Percentiles rank a stretch among this genome's conserved stretches.
These are phyloP conservation scores for Sporothrix pallida DNA, from an alignment of 2,329 filamentous ascomycete species.

Conservation along the genomic window DNA sequence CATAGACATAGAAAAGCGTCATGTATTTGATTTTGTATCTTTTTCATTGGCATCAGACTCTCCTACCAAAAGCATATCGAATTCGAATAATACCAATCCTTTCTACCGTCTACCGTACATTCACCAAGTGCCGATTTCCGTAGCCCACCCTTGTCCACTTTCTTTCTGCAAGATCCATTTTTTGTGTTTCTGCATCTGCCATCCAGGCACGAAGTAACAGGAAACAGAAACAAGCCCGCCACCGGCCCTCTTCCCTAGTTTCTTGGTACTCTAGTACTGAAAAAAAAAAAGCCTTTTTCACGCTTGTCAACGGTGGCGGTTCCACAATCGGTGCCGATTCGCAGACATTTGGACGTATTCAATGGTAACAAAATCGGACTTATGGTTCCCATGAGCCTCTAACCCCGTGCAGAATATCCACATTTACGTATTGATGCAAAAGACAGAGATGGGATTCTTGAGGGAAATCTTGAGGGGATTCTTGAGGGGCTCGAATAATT, in stretches of 20 bases:
- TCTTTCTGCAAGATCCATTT: not conserved
- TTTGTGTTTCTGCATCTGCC: not conserved
- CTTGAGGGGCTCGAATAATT: too few species aligned
- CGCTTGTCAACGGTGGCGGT: not conserved
- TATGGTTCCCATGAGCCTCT: conserved; percentile 1
- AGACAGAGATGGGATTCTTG: not conserved
- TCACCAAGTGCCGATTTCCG: conserved; percentile 6
- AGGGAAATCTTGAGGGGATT: too few species aligned
- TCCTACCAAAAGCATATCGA: not conserved
- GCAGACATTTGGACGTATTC: not conserved
- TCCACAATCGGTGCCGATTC: conserved; percentile 26
- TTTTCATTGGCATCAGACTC: not conserved
- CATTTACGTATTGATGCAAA: not conserved
- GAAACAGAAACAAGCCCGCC: not conserved
- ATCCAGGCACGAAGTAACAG: too few species aligned
- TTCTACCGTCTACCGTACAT: too few species aligned
- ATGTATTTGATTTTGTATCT: not conserved
- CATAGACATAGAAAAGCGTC: not conserved
- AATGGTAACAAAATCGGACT: not conserved
- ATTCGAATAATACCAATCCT: not conserved
- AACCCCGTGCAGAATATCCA: conserved; percentile 16
- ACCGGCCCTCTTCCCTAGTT: not conserved
- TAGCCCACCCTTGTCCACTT: not conserved
- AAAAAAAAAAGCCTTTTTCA: not conserved
- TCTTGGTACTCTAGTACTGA: not conserved